phyloP scores from a whole-genome alignment of 805 yeast species.

The Suhomyces sp. region DNA sequence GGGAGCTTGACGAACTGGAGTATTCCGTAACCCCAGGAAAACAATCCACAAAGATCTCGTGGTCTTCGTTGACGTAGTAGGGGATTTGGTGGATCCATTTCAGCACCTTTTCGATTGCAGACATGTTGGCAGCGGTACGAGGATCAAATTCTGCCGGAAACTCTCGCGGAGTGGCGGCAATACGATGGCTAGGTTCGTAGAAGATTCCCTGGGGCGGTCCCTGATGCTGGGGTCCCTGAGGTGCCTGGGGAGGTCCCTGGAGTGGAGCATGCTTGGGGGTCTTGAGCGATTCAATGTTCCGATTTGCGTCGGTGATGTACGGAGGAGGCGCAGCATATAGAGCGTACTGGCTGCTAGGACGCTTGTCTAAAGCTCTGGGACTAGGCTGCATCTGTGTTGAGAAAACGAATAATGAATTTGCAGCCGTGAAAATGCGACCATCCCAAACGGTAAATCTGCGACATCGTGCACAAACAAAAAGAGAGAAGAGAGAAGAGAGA shows the following conservation, averaged over 20 bases:
- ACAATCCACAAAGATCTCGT: slow-evolving; percentile 38
- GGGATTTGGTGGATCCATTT: slow-evolving; percentile 65
- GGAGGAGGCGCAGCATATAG: neutral
- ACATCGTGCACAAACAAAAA: neutral
- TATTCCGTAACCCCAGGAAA: slow-evolving; percentile 46
- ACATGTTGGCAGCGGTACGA: slow-evolving; percentile 59
- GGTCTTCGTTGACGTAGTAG: slow-evolving; percentile 24
- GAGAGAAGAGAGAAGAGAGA: neutral
- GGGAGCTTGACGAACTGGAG: slow-evolving; percentile 16
- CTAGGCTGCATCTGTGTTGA: neutral
- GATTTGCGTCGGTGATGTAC: neutral
- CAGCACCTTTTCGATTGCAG: slow-evolving; percentile 60
- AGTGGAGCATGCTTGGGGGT: neutral
- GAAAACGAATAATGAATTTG: neutral
- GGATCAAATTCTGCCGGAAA: slow-evolving; percentile 50
- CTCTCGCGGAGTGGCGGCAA: neutral
- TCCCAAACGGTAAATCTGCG: neutral
- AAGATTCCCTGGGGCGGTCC: neutral
- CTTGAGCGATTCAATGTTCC: neutral
- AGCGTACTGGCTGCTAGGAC: neutral
- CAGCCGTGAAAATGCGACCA: neutral
- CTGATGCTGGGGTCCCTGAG: no score
- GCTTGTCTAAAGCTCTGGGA: neutral
- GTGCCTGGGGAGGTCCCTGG: no score
- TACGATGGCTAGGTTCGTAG: neutral